These are phyloP conservation scores for Schoenoplectus triqueter DNA, from an alignment of 202 grass and related monocot species.

Conservation along the genomic window DNA sequence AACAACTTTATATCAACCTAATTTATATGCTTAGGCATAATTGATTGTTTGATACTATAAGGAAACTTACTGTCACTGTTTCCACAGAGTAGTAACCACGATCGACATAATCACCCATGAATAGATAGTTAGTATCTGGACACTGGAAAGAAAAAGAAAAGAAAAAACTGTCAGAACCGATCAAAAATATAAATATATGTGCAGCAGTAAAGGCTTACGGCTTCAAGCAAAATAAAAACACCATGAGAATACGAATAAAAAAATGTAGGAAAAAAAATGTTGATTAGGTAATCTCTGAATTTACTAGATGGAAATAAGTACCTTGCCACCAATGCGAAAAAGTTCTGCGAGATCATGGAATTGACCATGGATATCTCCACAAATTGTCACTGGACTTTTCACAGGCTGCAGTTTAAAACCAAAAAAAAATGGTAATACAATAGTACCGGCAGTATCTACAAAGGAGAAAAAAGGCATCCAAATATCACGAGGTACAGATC, in stretches of 20 bases:
- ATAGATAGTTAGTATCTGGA: conserved; percentile 97
- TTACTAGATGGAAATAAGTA: conserved; percentile 35
- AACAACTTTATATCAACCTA: neutral
- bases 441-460: neutral
- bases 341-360: conserved; percentile 99
- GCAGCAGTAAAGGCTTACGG: neutral
- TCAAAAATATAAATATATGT: neutral
- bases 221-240: neutral
- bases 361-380: conserved; percentile 98
- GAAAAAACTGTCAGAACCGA: conserved; percentile 25
- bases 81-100: conserved; percentile 98
- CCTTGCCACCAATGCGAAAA: conserved; percentile 97
- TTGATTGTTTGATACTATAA: neutral
- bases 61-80: conserved; percentile 83
- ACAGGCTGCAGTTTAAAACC: conserved; percentile 66
- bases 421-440: neutral
- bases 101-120: conserved; percentile 99
- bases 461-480: neutral
- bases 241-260: conserved; percentile 11
- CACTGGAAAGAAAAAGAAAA: conserved; percentile 52
- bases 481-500: conserved; percentile 12
- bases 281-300: neutral
- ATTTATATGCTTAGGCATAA: conserved; percentile 4
- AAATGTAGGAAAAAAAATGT: conserved; percentile 28
- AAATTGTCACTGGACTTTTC: conserved; percentile 96